Percentiles rank a stretch among this genome's conserved stretches.
Conservation (phyloP, 148 eudicot genomes). For the Polygonum maritimum region DNA sequence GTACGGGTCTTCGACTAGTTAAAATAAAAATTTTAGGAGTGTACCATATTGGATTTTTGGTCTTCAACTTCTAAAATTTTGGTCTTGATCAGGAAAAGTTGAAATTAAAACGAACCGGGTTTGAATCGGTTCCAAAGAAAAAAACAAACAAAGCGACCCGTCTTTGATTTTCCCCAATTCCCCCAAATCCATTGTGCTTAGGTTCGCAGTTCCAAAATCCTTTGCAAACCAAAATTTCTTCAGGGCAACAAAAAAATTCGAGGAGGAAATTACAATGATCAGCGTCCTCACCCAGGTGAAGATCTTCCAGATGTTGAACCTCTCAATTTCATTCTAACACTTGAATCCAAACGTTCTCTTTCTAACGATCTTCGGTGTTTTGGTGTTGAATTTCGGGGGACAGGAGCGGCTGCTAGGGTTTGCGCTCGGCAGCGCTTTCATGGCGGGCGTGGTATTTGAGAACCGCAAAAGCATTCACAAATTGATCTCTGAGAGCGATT, state of each 20-base stretch:
- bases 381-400: not conserved
- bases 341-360: not conserved
- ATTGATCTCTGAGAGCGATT: constrained; percentile 11
- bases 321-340: not conserved
- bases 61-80: too few relatives aligned
- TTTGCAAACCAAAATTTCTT: not conserved
- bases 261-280: constrained; percentile 5
- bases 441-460: constrained; percentile 5
- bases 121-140: not conserved
- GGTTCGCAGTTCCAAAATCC: not conserved
- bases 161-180: not conserved
- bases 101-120: not conserved
- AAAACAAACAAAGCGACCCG: not conserved
- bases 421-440: constrained; percentile 12
- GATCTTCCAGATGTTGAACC: not conserved
- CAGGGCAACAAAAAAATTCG: not conserved
- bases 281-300: constrained; percentile 14
- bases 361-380: not conserved
- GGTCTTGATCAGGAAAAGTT: too few relatives aligned
- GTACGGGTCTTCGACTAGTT: too few relatives aligned
- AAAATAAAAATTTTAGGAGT: too few relatives aligned
- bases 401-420: constrained; percentile 13
- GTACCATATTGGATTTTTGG: too few relatives aligned
- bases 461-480: constrained; percentile 7
- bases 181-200: not conserved